Evolutionary conservation across 176 grass and related monocot genomes (phyloP).

Genomic region (Carex scoparia): DNA sequence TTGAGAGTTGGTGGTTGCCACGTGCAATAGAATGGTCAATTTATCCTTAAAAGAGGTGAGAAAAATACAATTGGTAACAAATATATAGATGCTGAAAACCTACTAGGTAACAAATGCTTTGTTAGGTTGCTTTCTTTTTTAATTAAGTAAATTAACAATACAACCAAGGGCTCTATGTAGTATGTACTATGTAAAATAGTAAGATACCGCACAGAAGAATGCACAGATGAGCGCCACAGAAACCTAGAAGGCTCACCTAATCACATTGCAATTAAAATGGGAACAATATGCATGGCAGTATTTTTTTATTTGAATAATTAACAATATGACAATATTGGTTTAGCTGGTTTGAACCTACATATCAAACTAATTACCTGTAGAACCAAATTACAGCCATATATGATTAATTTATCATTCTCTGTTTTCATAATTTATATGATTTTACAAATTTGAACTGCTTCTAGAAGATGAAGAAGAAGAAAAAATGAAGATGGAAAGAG

Average conservation of each 20-base stretch:
- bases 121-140: background rate
- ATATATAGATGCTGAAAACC: background rate
- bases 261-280: background rate
- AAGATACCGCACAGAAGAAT: background rate
- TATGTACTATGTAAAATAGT: background rate
- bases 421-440: background rate
- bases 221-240: background rate
- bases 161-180: background rate
- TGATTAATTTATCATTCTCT: background rate
- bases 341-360: background rate
- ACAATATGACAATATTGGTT: background rate
- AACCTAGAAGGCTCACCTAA: background rate
- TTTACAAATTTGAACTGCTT: background rate
- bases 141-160: background rate
- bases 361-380: background rate
- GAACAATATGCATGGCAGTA: background rate
- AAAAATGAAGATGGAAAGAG: background rate
- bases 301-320: background rate
- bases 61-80: background rate
- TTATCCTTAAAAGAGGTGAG: background rate
- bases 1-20: slow-evolving; percentile 8
- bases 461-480: background rate
- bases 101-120: background rate
- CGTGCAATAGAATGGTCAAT: background rate
- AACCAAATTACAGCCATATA: background rate